These are phyloP conservation scores for Metarhizium humberi DNA, from an alignment of 2,329 filamentous ascomycete genomes.

Conservation along the genomic window DNA sequence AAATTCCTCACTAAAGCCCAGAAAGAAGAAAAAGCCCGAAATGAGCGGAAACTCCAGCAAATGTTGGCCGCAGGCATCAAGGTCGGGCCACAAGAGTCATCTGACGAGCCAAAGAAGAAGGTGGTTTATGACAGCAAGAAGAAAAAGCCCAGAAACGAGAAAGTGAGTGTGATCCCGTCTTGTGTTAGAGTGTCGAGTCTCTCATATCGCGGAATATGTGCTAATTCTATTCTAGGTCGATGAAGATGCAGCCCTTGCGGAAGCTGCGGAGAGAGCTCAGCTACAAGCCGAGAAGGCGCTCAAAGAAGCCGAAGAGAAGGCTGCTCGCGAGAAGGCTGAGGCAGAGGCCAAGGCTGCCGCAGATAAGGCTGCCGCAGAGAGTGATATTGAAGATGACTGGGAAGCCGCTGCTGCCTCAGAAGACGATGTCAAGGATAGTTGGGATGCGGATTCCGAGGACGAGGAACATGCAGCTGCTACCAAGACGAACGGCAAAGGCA, in stretches of 20 bases:
- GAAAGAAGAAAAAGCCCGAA: constrained; percentile 69
- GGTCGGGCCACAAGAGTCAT: constrained; percentile 50
- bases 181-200: background rate
- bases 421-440: constrained; percentile 82
- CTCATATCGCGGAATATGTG: background rate
- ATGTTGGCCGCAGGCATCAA: constrained; percentile 73
- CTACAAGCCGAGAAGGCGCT: constrained; percentile 58
- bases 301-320: constrained; percentile 53
- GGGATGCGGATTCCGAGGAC: constrained; percentile 72
- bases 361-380: constrained; percentile 44
- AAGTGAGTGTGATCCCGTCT: constrained; percentile 30
- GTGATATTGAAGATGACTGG: constrained; percentile 74
- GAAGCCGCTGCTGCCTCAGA: constrained; percentile 67
- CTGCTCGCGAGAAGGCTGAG: constrained; percentile 46
- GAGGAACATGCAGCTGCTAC: constrained; percentile 44
- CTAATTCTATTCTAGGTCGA: constrained; percentile 37
- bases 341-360: constrained; percentile 45
- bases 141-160: constrained; percentile 54
- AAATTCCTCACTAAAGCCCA: constrained; percentile 82
- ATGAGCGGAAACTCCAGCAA: constrained; percentile 73
- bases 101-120: constrained; percentile 67
- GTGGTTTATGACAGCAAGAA: constrained; percentile 71
- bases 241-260: constrained; percentile 68
- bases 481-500: constrained; percentile 13
- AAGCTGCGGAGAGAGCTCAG: constrained; percentile 64